Base-by-base conservation (phyloP, 177 flowering plant species). In the Vitis hybrid region DNA sequence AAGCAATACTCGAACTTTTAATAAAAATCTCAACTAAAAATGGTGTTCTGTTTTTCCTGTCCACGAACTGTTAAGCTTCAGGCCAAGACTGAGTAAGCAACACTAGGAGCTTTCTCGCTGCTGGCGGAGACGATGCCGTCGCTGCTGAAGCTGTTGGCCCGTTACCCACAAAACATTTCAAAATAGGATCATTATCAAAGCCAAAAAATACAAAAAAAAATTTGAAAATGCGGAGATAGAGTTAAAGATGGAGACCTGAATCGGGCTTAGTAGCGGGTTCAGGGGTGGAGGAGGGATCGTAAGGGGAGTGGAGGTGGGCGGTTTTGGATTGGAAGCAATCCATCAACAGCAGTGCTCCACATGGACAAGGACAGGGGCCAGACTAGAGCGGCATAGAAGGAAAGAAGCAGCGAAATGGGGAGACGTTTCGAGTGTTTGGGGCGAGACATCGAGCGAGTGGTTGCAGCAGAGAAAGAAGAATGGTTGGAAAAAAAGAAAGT, bases 21-120 rank as follows among this genome's bases (percentile, higher is more conserved):
- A 19, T 19, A 19, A 19, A 19, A 19, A 26, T 26, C 0, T 2
- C 3, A 33, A 33, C 45, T 33, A 7, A 33, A 26, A 33, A 33
- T 33, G 45, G 45, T 0, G 1, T 33, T 7, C 45, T 33, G 5
- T 5, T 33, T 33, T 33, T 6, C 22, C 62, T 33, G 22, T 79
- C 84, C 60, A 73, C 70, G 22, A 81, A 81, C 52, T 81, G 80
- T 45, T 72, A 70, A 18, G 80, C 58, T 52, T 83, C 86, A 18
- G 84, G 86, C 86, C 86, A 83, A 14, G 84, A 76, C 71, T 74
- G 71, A 76, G 69, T 70, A 83, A 15, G 80, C 82, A 49, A 76
- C 72, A 68, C 80, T 81, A 13, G 82, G 84, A 14, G 82, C 84
- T 70, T 76, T 81, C 49, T 83, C 86, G 12, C 84, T 84, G 64